phyloP scores from a whole-genome alignment of 2,329 filamentous ascomycete genomes.

The Mariannaea sp. region DNA sequence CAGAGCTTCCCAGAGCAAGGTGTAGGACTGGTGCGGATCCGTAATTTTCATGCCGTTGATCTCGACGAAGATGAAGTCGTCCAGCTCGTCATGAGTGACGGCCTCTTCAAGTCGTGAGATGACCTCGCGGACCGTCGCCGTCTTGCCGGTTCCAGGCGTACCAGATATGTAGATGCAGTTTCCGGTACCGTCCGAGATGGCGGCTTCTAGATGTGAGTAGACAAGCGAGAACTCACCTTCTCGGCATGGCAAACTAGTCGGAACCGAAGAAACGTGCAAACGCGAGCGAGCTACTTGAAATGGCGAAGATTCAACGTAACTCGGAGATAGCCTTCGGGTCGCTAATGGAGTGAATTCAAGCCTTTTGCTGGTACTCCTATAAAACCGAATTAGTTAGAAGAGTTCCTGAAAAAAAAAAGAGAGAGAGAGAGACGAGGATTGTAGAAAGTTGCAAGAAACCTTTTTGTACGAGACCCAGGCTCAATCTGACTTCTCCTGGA shows the following conservation, averaged over 20 bases:
- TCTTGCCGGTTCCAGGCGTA: slow-evolving; percentile 97
- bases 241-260: slow-evolving; percentile 84
- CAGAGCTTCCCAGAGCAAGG: slow-evolving; percentile 92
- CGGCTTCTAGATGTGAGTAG: slow-evolving; percentile 90
- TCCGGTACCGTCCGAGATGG: slow-evolving; percentile 90
- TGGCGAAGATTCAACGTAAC: slow-evolving; percentile 77
- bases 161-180: slow-evolving; percentile 99
- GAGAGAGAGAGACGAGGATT: no score
- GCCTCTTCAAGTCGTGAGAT: slow-evolving; percentile 87
- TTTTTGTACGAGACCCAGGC: slow-evolving; percentile 42
- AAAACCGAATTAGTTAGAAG: slow-evolving; percentile 50
- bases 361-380: slow-evolving; percentile 60
- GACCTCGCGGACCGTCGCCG: slow-evolving; percentile 94
- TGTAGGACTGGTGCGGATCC: slow-evolving; percentile 95
- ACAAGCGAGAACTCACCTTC: slow-evolving; percentile 91
- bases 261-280: slow-evolving; percentile 92
- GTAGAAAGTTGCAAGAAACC: slow-evolving; percentile 23
- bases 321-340: slow-evolving; percentile 79
- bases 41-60: slow-evolving; percentile 99
- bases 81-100: slow-evolving; percentile 86
- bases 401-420: not conserved
- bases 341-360: slow-evolving; percentile 96
- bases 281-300: slow-evolving; percentile 89
- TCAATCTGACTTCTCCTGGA: slow-evolving; percentile 39
- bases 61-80: slow-evolving; percentile 98